phyloP scores from a whole-genome alignment of 345 rosid species.

The Citrus hindsii region DNA sequence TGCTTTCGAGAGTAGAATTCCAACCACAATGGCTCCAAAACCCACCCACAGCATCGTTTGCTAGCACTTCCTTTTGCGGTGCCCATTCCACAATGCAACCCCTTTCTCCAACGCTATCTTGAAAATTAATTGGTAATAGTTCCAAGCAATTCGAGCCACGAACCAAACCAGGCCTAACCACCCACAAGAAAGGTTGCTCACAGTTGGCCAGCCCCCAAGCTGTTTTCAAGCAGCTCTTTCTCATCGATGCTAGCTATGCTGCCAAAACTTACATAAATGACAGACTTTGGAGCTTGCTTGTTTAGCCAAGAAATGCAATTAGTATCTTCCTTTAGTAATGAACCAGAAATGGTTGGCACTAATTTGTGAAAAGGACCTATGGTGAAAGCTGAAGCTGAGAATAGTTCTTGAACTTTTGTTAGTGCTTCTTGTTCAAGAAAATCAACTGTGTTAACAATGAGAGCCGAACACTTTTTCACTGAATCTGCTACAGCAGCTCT shows the following conservation, averaged over 20 bases:
- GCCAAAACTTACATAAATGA: no score
- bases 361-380: no score
- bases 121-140: slow-evolving; percentile 14
- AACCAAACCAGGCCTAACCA: slow-evolving; percentile 22
- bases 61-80: slow-evolving; percentile 29
- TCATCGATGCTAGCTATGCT: slow-evolving; percentile 26
- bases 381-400: no score
- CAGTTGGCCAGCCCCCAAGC: slow-evolving; percentile 30
- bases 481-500: neutral
- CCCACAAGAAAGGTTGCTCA: slow-evolving; percentile 33
- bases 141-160: slow-evolving; percentile 8
- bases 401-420: no score
- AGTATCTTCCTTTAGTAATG: no score
- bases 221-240: slow-evolving; percentile 18
- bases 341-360: no score
- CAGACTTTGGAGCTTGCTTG: no score
- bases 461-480: slow-evolving; percentile 15
- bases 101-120: slow-evolving; percentile 12
- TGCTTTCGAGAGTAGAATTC: slow-evolving; percentile 28
- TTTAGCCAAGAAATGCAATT: no score
- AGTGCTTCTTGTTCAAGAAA: slow-evolving; percentile 21
- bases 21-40: slow-evolving; percentile 38
- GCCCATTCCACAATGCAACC: slow-evolving; percentile 35
- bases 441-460: slow-evolving; percentile 24
- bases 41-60: slow-evolving; percentile 26